Percentiles rank a stretch among this genome's conserved stretches.
These are phyloP conservation scores for Diplodia sapinea DNA, from an alignment of 2,329 filamentous ascomycete species.

Conservation along the genomic window DNA sequence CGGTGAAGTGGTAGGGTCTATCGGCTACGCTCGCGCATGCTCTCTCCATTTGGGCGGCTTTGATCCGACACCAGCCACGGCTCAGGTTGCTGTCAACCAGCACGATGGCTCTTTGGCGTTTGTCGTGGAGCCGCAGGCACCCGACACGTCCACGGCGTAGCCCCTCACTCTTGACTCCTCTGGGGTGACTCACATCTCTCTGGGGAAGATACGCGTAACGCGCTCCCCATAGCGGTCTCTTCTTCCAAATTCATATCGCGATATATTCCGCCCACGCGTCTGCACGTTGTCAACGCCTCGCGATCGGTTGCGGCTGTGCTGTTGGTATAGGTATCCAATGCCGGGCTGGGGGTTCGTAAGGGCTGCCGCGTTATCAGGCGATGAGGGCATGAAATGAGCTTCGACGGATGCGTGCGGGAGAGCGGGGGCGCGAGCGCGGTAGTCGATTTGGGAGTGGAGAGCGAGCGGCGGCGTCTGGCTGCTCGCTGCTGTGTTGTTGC, in stretches of 20 bases:
- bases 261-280: slow-evolving; percentile 45
- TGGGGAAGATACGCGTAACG: slow-evolving; percentile 49
- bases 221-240: slow-evolving; percentile 46
- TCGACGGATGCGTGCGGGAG: neutral
- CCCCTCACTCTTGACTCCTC: neutral
- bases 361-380: slow-evolving; percentile 43
- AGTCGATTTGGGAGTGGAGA: neutral
- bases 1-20: slow-evolving; percentile 16
- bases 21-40: slow-evolving; percentile 17
- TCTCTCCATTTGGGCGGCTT: slow-evolving; percentile 3
- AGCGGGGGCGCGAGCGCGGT: slow-evolving; percentile 3
- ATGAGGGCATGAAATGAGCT: slow-evolving; percentile 34
- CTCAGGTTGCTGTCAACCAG: neutral
- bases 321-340: slow-evolving; percentile 45
- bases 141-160: neutral
- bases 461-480: slow-evolving; percentile 19
- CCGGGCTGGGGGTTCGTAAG: slow-evolving; percentile 43
- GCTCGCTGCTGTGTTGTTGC: slow-evolving; percentile 13
- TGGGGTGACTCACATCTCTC: slow-evolving; percentile 46
- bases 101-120: neutral
- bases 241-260: slow-evolving; percentile 52
- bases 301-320: slow-evolving; percentile 45
- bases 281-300: slow-evolving; percentile 45
- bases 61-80: neutral
- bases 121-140: neutral